Conservation (phyloP, 345 rosid species). For the Aquilaria sinensis region DNA sequence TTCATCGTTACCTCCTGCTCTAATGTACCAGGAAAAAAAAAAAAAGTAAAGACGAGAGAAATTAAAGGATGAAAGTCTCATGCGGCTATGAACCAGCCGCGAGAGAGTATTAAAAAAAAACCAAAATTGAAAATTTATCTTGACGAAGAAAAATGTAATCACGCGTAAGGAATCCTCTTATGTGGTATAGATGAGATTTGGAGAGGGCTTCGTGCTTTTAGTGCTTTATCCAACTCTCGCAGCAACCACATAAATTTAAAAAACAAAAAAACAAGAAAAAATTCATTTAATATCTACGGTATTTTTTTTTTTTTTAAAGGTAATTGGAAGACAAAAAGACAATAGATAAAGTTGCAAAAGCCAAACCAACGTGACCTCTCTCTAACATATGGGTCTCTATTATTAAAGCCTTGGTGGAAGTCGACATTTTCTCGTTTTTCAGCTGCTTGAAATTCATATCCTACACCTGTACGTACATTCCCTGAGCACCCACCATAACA, state of each 20-base stretch:
- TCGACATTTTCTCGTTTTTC: conserved; percentile 29
- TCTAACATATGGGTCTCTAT: neutral
- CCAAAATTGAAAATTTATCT: too few species aligned
- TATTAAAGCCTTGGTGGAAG: conserved; percentile 17
- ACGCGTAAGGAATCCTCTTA: too few species aligned
- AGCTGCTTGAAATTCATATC: conserved; percentile 10
- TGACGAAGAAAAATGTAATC: too few species aligned
- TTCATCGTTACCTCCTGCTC: conserved; percentile 1
- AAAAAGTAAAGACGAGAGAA: neutral
- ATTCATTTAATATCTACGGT: too few species aligned
- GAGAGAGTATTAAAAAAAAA: too few species aligned
- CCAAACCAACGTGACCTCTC: neutral
- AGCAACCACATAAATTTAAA: too few species aligned
- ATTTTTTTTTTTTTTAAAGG: neutral
- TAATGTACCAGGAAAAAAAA: neutral
- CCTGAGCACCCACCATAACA: too few species aligned
- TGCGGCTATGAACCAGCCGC: too few species aligned
- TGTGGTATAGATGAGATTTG: too few species aligned
- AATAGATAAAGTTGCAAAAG: neutral
- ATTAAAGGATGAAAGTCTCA: neutral
- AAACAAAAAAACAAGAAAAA: too few species aligned
- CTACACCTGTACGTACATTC: neutral
- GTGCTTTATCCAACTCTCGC: too few species aligned
- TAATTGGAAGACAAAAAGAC: conserved; percentile 6
- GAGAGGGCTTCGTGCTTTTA: too few species aligned